Conservation (phyloP, 345 rosid species). For the Litchi chinensis region DNA sequence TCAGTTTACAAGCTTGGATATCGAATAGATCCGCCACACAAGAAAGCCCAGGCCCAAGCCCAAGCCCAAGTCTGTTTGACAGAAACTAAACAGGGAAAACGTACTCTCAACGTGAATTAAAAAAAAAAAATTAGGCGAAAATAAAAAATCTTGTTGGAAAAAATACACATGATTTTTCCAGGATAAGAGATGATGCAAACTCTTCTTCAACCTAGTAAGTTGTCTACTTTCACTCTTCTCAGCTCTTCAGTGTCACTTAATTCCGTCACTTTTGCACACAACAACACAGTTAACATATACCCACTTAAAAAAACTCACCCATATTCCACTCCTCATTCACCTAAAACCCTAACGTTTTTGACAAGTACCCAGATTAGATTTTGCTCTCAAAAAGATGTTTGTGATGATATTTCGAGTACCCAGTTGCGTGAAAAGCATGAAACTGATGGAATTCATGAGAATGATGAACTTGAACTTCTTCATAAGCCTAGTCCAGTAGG, state of each 20-base stretch:
- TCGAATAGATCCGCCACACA: too few relatives aligned
- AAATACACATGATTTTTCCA: constrained; percentile 10
- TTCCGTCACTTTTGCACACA: constrained; percentile 7
- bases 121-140: background rate
- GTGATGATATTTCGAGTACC: constrained; percentile 36
- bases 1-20: too few relatives aligned
- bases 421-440: constrained; percentile 35
- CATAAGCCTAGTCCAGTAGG: constrained; percentile 61
- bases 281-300: constrained; percentile 21
- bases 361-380: constrained; percentile 33
- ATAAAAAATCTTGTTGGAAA: background rate
- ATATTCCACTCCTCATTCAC: constrained; percentile 14
- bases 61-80: background rate
- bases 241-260: constrained; percentile 23
- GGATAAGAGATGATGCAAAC: constrained; percentile 58
- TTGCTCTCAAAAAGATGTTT: constrained; percentile 43
- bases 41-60: too few relatives aligned
- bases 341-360: constrained; percentile 19
- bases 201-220: constrained; percentile 53
- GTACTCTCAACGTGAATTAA: too few relatives aligned
- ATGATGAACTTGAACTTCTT: constrained; percentile 67
- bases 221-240: constrained; percentile 34
- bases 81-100: background rate
- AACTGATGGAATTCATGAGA: constrained; percentile 26
- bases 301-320: constrained; percentile 28